Conservation (phyloP, 257 asterid genomes). For the Lithospermum erythrorhizon region DNA sequence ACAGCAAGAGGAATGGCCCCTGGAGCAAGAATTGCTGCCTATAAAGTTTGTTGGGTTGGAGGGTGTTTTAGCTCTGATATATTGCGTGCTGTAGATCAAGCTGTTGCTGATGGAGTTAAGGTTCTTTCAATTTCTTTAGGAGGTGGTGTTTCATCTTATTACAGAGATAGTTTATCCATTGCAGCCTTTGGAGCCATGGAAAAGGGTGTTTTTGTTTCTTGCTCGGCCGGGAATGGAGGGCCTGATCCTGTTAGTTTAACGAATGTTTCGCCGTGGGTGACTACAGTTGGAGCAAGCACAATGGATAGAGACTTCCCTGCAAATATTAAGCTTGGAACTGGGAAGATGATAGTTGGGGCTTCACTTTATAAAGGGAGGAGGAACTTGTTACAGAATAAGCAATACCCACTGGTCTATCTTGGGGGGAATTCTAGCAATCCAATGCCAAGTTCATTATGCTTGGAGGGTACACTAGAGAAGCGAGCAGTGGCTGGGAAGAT, state of each 20-base stretch:
- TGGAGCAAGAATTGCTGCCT: constrained; percentile 73
- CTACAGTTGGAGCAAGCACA: constrained; percentile 85
- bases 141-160: constrained; percentile 77
- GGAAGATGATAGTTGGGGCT: constrained; percentile 41
- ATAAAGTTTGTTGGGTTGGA: constrained; percentile 89
- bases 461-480: constrained; percentile 64
- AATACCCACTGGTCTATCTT: constrained; percentile 46
- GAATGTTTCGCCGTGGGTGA: constrained; percentile 89
- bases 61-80: constrained; percentile 93
- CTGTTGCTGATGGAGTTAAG: constrained; percentile 80
- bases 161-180: constrained; percentile 55
- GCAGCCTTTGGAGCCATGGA: constrained; percentile 94
- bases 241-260: constrained; percentile 86
- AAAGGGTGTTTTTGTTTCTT: constrained; percentile 71
- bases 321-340: constrained; percentile 54
- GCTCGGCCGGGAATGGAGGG: constrained; percentile 92
- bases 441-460: constrained; percentile 74
- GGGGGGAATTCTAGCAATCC: constrained; percentile 59
- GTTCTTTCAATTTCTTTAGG: constrained; percentile 79
- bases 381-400: constrained; percentile 22
- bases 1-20: constrained; percentile 88
- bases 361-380: constrained; percentile 57
- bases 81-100: constrained; percentile 79
- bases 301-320: constrained; percentile 93
- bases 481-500: constrained; percentile 62